phyloP scores from a whole-genome alignment of 352 stramenopile species.

The Phytophthora uliginosa region DNA sequence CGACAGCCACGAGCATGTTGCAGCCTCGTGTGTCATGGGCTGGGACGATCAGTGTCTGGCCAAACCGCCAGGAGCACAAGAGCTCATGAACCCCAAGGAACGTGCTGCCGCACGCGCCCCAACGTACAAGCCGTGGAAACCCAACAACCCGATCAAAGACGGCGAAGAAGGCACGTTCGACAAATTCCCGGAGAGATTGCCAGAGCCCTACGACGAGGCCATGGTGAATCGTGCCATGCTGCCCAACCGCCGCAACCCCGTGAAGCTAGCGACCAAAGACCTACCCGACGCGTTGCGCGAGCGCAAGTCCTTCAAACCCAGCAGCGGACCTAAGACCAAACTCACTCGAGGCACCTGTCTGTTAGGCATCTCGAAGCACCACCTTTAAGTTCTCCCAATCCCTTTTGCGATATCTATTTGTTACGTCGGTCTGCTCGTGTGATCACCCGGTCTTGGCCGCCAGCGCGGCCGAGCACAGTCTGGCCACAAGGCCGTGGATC shows the following conservation, averaged over 20 bases:
- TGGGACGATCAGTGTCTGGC: slow-evolving; percentile 80
- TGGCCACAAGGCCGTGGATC: slow-evolving; percentile 94
- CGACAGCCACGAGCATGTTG: slow-evolving; percentile 79
- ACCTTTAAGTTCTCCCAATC: slow-evolving; percentile 51
- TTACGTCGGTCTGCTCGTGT: slow-evolving; percentile 19
- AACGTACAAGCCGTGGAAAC: slow-evolving; percentile 76
- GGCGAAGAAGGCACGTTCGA: slow-evolving; percentile 76
- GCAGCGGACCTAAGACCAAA: slow-evolving; percentile 76
- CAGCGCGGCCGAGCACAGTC: slow-evolving; percentile 62
- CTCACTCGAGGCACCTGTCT: slow-evolving; percentile 80
- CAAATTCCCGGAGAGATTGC: slow-evolving; percentile 70
- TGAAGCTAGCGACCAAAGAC: slow-evolving; percentile 73
- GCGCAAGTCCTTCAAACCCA: slow-evolving; percentile 76
- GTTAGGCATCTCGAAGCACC: slow-evolving; percentile 82
- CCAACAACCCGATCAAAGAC: slow-evolving; percentile 72
- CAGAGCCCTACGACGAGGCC: slow-evolving; percentile 81
- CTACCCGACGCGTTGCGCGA: slow-evolving; percentile 69
- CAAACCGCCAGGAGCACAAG: slow-evolving; percentile 59
- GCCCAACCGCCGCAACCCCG: slow-evolving; percentile 70
- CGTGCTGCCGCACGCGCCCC: slow-evolving; percentile 57
- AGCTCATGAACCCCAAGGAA: slow-evolving; percentile 84
- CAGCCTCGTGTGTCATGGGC: slow-evolving; percentile 61
- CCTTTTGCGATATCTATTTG: slow-evolving; percentile 29
- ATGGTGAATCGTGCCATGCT: slow-evolving; percentile 82
- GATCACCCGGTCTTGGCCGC: slow-evolving; percentile 32